Conservation (phyloP, 1,284 basidiomycete species). For the Ganoderma meredithae region DNA sequence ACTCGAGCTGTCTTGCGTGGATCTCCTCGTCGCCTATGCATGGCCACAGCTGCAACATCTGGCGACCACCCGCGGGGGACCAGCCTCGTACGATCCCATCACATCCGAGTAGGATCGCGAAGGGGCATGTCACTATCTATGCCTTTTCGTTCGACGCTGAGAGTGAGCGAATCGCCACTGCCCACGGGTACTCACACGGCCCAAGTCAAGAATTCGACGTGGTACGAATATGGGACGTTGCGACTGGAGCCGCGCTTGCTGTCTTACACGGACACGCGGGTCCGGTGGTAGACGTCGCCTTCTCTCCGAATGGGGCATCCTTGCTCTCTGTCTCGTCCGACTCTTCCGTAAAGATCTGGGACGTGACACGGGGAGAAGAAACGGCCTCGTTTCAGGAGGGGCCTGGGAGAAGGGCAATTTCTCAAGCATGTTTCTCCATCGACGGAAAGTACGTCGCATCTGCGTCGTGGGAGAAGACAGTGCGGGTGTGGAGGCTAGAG, state of each 20-base stretch:
- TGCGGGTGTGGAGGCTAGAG: background rate
- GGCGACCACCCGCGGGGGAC: background rate
- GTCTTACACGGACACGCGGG: background rate
- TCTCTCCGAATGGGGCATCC: background rate
- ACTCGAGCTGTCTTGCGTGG: background rate
- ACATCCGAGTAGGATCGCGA: background rate
- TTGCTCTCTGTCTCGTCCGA: constrained; percentile 1
- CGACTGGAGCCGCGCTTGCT: background rate
- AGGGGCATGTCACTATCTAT: background rate
- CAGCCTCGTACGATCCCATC: background rate
- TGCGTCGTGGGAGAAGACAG: background rate
- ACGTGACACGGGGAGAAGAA: background rate
- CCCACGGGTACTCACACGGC: background rate
- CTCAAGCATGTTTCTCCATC: background rate
- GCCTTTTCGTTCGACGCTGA: background rate
- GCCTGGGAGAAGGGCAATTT: background rate
- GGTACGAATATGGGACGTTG: background rate
- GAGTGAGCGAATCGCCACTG: background rate
- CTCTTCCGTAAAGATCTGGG: background rate
- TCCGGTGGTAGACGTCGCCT: background rate
- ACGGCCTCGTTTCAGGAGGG: background rate
- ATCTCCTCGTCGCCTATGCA: background rate
- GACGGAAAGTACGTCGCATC: background rate
- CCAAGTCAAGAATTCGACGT: background rate
- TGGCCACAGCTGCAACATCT: background rate